Evolutionary conservation across 2,329 filamentous ascomycete genomes (phyloP), one percentile per base, ranked within the genome.

Genomic region (Fusarium lateritium): DNA sequence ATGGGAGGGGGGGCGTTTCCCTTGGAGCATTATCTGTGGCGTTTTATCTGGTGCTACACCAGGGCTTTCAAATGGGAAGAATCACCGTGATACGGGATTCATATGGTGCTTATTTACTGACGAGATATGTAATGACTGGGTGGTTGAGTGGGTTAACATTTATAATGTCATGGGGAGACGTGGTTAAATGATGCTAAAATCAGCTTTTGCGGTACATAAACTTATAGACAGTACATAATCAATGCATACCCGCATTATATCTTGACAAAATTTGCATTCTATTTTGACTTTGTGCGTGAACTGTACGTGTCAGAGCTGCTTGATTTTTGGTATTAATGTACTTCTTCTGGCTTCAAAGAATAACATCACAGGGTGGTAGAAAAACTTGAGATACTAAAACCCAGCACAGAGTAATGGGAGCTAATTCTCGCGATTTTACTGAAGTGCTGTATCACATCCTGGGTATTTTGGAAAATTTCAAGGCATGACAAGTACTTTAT

Each of bases 191-290:
- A 50, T 56, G 47, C 39, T 60, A 24, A 36, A 14, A 34, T 44
- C 45, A 44, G 43, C 19, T 55, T 61, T 51, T 43, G 56, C 28
- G 24, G 44, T 65, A 66, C 26, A 60, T 50, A 70, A 44, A 11
- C 31, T 54, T 45, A 59, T 69, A 69, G 65, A 72, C 44, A 55
- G 53, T 69, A 71, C 38, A 71, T 62, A 64, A 51, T 45, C 21
- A 45, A 61, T 57, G 40, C 31, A 68, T 39, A 49, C 39, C 36
- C 63, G 44, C 49, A 52, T 31, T 4, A 26, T n/a, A 39, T 5
- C 21, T 31, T 43, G 21, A 46, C 17, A 50, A 2, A 10, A 10
- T 6, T 21, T 4, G 31, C 5, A 24, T 17, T 4, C 34, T 4
- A 22, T 36, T 15, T n/a, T 43, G 11, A 26, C 15, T 34, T 11